Percentiles rank a stretch among this genome's conserved stretches.
Evolutionary conservation across 345 rosid species (phyloP).

Genomic region (Aquilaria yunnanensis): DNA sequence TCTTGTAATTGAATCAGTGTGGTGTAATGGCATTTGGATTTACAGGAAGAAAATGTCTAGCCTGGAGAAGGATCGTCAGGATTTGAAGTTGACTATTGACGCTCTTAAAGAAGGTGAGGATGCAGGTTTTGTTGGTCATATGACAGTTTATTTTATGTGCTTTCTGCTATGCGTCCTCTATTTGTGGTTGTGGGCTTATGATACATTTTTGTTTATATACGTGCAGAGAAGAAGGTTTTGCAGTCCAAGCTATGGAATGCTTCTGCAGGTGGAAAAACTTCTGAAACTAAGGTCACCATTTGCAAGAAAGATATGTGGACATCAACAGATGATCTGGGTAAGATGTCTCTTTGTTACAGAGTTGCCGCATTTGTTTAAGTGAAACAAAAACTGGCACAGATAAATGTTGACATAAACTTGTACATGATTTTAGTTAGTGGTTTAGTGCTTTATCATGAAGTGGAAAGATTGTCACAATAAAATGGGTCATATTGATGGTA

Average conservation of each 20-base stretch:
- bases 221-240: slow-evolving; percentile 86
- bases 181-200: slow-evolving; percentile 4
- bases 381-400: too few species aligned
- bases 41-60: slow-evolving; percentile 81
- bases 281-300: slow-evolving; percentile 31
- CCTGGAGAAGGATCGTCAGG: slow-evolving; percentile 87
- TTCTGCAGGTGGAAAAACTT: slow-evolving; percentile 46
- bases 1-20: too few species aligned
- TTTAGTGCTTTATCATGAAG: too few species aligned
- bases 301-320: slow-evolving; percentile 61
- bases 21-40: slow-evolving; percentile 8
- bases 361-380: too few species aligned
- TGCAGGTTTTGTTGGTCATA: slow-evolving; percentile 2
- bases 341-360: slow-evolving; percentile 4
- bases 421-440: too few species aligned
- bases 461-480: too few species aligned
- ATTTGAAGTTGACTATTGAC: slow-evolving; percentile 75
- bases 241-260: slow-evolving; percentile 83
- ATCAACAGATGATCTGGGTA: slow-evolving; percentile 90
- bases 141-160: neutral
- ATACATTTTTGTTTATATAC: slow-evolving; percentile 11
- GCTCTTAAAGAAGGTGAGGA: slow-evolving; percentile 88
- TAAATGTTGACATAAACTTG: too few species aligned
- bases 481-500: too few species aligned
- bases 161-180: neutral